These are phyloP conservation scores for Xerocomus potaroensis DNA, from an alignment of 768 basidiomycete genomes.

Conservation along the genomic window DNA sequence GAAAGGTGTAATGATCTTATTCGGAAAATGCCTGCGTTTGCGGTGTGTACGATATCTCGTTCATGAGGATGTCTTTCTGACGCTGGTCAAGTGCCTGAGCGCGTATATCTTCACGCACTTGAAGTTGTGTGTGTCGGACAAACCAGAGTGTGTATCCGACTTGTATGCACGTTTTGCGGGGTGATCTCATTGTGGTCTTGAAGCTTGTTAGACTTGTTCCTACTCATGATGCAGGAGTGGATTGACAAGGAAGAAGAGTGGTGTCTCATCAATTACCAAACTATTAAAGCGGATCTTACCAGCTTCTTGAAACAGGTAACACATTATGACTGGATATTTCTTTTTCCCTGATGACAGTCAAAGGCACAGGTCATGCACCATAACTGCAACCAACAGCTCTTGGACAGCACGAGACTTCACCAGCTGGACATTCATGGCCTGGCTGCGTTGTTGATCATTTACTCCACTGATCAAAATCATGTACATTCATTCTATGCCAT, in stretches of 20 bases:
- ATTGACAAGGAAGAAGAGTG: conserved; percentile 16
- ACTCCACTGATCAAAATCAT: conserved; percentile 14
- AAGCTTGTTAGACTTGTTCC: conserved; percentile 19
- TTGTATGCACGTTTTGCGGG: not conserved
- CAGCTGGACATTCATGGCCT: conserved; percentile 21
- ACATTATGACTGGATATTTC: not conserved
- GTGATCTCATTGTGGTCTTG: not conserved
- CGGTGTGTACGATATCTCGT: conserved; percentile 8
- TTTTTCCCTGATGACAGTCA: not conserved
- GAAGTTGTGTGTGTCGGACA: conserved; percentile 17
- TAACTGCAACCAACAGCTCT: conserved; percentile 17
- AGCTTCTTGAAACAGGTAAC: conserved; percentile 13
- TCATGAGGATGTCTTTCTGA: not conserved
- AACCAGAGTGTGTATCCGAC: conserved; percentile 10
- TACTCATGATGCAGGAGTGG: conserved; percentile 17
- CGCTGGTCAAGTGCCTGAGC: conserved; percentile 13
- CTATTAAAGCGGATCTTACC: conserved; percentile 13
- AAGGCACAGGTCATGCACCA: conserved; percentile 18
- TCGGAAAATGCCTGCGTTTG: conserved; percentile 18
- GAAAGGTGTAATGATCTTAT: conserved; percentile 16
- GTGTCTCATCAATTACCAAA: conserved; percentile 22
- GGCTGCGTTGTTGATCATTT: conserved; percentile 21
- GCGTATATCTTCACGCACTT: conserved; percentile 25
- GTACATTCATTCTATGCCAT: conserved; percentile 19
- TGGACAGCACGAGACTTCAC: conserved; percentile 12